Evolutionary conservation across 1,284 basidiomycete species (phyloP).

Genomic region (Marasmius sp.): DNA sequence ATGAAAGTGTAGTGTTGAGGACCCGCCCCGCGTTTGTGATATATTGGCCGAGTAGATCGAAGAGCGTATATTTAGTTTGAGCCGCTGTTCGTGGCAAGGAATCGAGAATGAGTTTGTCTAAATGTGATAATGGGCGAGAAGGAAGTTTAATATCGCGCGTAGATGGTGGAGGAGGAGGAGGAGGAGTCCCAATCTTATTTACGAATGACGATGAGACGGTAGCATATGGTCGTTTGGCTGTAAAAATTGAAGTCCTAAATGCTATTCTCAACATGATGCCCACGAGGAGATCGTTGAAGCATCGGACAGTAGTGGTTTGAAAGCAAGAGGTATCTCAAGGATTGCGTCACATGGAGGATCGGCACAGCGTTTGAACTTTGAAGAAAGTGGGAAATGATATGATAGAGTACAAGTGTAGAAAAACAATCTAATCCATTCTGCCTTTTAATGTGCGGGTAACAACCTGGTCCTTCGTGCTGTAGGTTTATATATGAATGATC

Average conservation of each 20-base stretch:
- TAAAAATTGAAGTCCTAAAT: too few species aligned
- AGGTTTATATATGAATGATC: slow-evolving; percentile 10
- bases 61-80: slow-evolving; percentile 13
- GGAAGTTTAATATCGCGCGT: neutral
- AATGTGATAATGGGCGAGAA: neutral
- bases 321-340: too few species aligned
- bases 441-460: slow-evolving; percentile 85
- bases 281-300: too few species aligned
- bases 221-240: neutral
- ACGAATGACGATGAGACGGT: slow-evolving; percentile 5
- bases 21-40: slow-evolving; percentile 40
- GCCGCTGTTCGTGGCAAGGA: neutral
- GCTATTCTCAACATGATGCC: too few species aligned
- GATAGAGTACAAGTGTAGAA: slow-evolving; percentile 19
- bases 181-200: neutral
- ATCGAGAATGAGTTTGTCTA: slow-evolving; percentile 3
- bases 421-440: slow-evolving; percentile 79
- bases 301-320: too few species aligned
- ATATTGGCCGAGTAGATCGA: slow-evolving; percentile 38
- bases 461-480: slow-evolving; percentile 84
- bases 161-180: neutral
- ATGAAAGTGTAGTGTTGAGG: slow-evolving; percentile 43
- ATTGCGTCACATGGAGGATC: neutral
- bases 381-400: slow-evolving; percentile 10
- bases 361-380: neutral